Evolutionary conservation across 305 asterid genomes (phyloP).

Genomic region (Fraxinus floribunda): DNA sequence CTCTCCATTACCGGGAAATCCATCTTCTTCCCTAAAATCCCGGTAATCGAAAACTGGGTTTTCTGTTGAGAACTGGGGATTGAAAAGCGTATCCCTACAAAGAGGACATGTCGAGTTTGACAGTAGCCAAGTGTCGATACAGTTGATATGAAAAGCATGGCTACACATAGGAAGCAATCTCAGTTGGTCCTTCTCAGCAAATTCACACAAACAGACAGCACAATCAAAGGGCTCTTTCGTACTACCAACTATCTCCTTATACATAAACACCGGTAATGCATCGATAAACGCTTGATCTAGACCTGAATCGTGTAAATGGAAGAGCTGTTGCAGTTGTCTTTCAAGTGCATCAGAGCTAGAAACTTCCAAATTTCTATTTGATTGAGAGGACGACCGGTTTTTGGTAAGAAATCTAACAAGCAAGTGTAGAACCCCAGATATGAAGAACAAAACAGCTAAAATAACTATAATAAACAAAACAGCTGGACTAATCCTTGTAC

Average conservation of each 20-base stretch:
- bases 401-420: slow-evolving; percentile 72
- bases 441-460: slow-evolving; percentile 72
- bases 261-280: slow-evolving; percentile 81
- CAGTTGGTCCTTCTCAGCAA: slow-evolving; percentile 70
- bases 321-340: slow-evolving; percentile 92
- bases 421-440: slow-evolving; percentile 82
- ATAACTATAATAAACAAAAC: slow-evolving; percentile 69
- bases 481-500: slow-evolving; percentile 66
- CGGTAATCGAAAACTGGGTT: slow-evolving; percentile 76
- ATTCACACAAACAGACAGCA: slow-evolving; percentile 92
- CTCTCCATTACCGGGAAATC: slow-evolving; percentile 37
- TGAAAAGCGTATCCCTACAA: slow-evolving; percentile 77
- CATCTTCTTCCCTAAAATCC: slow-evolving; percentile 66
- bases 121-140: slow-evolving; percentile 95
- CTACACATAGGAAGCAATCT: slow-evolving; percentile 89
- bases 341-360: slow-evolving; percentile 57
- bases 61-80: slow-evolving; percentile 71
- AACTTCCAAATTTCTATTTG: slow-evolving; percentile 47
- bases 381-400: slow-evolving; percentile 48
- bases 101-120: slow-evolving; percentile 94
- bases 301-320: slow-evolving; percentile 88
- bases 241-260: slow-evolving; percentile 85
- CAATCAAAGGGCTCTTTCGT: slow-evolving; percentile 93
- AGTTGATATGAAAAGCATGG: slow-evolving; percentile 89
- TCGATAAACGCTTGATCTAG: slow-evolving; percentile 89